These are phyloP conservation scores for Tagetes patula DNA, from an alignment of 129 eudicot genomes.

Conservation along the genomic window DNA sequence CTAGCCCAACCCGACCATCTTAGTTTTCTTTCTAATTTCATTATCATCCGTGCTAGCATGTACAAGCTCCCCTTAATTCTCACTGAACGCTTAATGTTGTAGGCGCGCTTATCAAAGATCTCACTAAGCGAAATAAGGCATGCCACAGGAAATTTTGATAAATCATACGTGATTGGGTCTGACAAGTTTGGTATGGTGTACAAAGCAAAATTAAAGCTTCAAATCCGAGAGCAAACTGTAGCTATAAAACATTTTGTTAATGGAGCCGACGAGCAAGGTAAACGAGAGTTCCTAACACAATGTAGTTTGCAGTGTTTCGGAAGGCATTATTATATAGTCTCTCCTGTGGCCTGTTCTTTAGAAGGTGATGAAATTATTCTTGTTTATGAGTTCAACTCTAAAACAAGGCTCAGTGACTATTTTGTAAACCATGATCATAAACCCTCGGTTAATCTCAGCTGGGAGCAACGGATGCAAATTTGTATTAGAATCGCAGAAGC, in stretches of 20 bases:
- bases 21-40: neutral
- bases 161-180: neutral
- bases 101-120: neutral
- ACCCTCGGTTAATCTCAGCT: neutral
- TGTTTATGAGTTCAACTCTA: neutral
- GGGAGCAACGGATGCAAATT: neutral
- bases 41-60: neutral
- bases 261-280: neutral
- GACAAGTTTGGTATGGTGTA: neutral
- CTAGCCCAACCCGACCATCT: neutral
- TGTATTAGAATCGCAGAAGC: neutral
- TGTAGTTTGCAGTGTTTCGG: neutral
- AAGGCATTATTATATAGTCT: neutral
- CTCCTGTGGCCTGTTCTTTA: neutral
- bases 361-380: neutral
- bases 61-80: neutral
- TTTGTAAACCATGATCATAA: neutral
- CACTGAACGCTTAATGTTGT: neutral
- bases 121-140: conserved; percentile 3
- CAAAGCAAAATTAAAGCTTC: neutral
- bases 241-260: neutral
- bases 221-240: neutral
- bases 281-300: neutral
- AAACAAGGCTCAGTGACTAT: neutral
- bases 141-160: neutral